Evolutionary conservation across 192 early-diverging fungal species (phyloP).

Genomic region (Geranomyces variabilis): DNA sequence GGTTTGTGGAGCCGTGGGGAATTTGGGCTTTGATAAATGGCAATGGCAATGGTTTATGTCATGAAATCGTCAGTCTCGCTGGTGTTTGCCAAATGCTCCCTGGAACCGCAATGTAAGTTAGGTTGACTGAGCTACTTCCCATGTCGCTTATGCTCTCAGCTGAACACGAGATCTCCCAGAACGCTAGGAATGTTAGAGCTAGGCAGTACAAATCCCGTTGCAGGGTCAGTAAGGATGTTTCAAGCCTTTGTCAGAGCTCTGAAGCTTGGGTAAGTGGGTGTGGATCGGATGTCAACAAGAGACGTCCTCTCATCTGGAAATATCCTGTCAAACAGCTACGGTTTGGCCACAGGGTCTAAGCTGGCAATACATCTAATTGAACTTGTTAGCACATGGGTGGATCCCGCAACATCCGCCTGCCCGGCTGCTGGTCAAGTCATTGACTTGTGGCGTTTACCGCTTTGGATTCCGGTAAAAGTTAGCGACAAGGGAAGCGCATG

Average conservation of each 20-base stretch:
- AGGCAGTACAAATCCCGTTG: slow-evolving; percentile 29
- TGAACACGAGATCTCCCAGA: not conserved
- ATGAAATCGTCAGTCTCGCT: slow-evolving; percentile 21
- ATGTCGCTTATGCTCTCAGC: not conserved
- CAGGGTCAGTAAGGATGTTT: slow-evolving; percentile 37
- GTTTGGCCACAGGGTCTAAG: slow-evolving; percentile 25
- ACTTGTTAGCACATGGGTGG: slow-evolving; percentile 16
- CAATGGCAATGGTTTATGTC: slow-evolving; percentile 22
- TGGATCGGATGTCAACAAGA: not conserved
- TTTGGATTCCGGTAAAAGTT: slow-evolving; percentile 31
- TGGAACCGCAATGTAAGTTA: slow-evolving; percentile 29
- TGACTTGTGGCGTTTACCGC: slow-evolving; percentile 30
- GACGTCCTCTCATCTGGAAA: not conserved
- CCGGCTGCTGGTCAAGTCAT: slow-evolving; percentile 5
- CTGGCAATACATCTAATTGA: slow-evolving; percentile 24
- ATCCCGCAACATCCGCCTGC: slow-evolving; percentile 1
- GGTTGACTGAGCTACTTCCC: not conserved
- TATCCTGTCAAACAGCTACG: slow-evolving; percentile 19
- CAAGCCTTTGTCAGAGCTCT: slow-evolving; percentile 31
- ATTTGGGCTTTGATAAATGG: slow-evolving; percentile 21
- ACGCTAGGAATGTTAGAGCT: slow-evolving; percentile 41
- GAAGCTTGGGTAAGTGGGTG: slow-evolving; percentile 30
- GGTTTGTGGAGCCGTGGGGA: slow-evolving; percentile 7
- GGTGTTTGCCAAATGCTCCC: slow-evolving; percentile 28
- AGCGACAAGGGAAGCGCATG: too few relatives aligned